Evolutionary conservation across 345 rosid species (phyloP), one percentile per base, ranked within the genome.

Genomic region (Arabis hirsuta): DNA sequence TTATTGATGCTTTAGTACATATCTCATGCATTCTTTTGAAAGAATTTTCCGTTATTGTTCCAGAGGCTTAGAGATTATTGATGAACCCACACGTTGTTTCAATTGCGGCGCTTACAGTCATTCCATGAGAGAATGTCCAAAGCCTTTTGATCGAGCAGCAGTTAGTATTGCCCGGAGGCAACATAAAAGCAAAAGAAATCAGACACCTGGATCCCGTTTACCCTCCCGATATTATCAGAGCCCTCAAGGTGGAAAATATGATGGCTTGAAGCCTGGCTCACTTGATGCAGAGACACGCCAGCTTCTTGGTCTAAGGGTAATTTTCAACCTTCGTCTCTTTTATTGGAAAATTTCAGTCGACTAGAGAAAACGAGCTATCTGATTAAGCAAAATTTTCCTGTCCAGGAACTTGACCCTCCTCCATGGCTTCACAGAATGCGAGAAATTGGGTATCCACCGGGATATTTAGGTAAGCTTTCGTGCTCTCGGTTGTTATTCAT

Each of bases 401-500:
- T 66, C 19, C 74, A 96, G 99, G 98, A 90, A 78, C 85, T 92
- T n/a, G 99, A 96, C 80, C 98, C 99, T 65, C 99, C 98, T 42
- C 98, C 99, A 10, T 96, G 98, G 99, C 92, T 92, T 60, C 60
- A 84, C 80, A 88, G 97, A 79, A 96, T 96, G 99, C 86, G 88
- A 67, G 97, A 96, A 78, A 77, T 96, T 78, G 99, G 99, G 6
- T 96, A 96, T 65, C 97, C 99, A 10, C 97, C 92, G 0, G 99
- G 99, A 72, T 92, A 96, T 80, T 80, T 90, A 75, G 96, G 99
- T 90, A 80, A 71, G 32, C 55, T 16, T 27, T 29, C 19, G 13
- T 34, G 11, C 16, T 42, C 34, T 51, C 44, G 29, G 38, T 47
- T 58, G 9, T 47, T 7, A 26, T 31, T 43, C 44, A 11, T 55